Evolutionary conservation across 441 rosid species (phyloP), one percentile per base, ranked within the genome.

Genomic region (Mallotus repandus): DNA sequence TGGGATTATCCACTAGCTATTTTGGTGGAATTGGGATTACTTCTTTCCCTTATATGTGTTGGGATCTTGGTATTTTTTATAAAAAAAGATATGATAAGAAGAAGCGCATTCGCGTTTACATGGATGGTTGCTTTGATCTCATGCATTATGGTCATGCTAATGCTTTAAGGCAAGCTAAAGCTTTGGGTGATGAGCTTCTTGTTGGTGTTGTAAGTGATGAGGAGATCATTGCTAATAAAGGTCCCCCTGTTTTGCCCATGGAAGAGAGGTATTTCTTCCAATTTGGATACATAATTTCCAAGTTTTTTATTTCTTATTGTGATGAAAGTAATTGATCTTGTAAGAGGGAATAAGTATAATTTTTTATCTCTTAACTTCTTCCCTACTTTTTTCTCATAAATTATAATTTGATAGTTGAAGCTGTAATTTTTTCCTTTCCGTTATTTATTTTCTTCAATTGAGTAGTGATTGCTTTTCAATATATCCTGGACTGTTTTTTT

Each of bases 111-210:
- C 92, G 99, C 9, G 99, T 95, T 66, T 95, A 89, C 88, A 95
- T 95, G 99, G 99, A 95, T 71, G 99, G 98, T 41, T 92, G 99
- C 82, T 95, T 95, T 81, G 98, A 95, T 80, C 91, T 95, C 73
- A 92, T 95, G 99, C 99, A 95, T 86, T 92, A 89, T 66, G 99
- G 99, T 38, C 99, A 95, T 77, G 92, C 94, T 71, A 95, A 94
- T 78, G 99, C 99, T 13, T 74, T 94, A 78, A 82, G 99, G 53
- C 99, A 94, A 76, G 99, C 99, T 9, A 88, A 90, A 82, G 91
- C 93, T 68, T 83, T 92, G 73, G 98, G 99, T 45, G 96, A 91
- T 80, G 90, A 91, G 78, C 83, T 94, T 87, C 94, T 94, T 21
- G 99, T 92, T 1, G 99, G 99, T 1, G 88, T 94, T 71, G 94